phyloP scores from a whole-genome alignment of 352 stramenopile genomes.

The Phytophthora capsici region DNA sequence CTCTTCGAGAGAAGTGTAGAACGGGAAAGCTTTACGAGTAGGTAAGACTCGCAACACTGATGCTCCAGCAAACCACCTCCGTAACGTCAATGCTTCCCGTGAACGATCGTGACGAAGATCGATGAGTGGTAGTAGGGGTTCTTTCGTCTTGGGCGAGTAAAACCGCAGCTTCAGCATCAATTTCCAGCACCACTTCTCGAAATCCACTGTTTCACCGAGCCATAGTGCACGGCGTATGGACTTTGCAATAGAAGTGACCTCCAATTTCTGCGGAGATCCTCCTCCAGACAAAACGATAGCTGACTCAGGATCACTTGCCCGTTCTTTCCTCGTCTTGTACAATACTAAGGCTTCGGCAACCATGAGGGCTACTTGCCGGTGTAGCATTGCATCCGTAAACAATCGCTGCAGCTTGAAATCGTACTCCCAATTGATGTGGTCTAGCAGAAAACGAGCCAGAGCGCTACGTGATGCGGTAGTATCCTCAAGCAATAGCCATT shows the following conservation, averaged over 20 bases:
- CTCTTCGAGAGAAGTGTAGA: constrained; percentile 60
- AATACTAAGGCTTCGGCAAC: constrained; percentile 79
- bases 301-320: constrained; percentile 43
- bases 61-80: constrained; percentile 71
- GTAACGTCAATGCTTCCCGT: constrained; percentile 74
- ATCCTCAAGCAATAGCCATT: constrained; percentile 86
- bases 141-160: constrained; percentile 72
- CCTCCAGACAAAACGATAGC: constrained; percentile 50
- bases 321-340: constrained; percentile 62
- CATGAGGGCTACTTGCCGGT: constrained; percentile 81
- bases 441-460: constrained; percentile 77
- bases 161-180: constrained; percentile 86
- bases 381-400: constrained; percentile 74
- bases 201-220: constrained; percentile 71
- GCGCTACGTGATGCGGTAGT: constrained; percentile 59
- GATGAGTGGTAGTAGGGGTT: constrained; percentile 74
- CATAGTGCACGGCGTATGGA: constrained; percentile 79
- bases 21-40: constrained; percentile 55
- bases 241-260: constrained; percentile 67
- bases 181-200: constrained; percentile 87
- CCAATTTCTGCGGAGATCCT: constrained; percentile 57
- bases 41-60: constrained; percentile 38
- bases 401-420: constrained; percentile 64
- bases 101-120: constrained; percentile 77
- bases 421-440: constrained; percentile 89